Conservation (phyloP, 495 filamentous ascomycete species). For the Hypoxylon perforatum region DNA sequence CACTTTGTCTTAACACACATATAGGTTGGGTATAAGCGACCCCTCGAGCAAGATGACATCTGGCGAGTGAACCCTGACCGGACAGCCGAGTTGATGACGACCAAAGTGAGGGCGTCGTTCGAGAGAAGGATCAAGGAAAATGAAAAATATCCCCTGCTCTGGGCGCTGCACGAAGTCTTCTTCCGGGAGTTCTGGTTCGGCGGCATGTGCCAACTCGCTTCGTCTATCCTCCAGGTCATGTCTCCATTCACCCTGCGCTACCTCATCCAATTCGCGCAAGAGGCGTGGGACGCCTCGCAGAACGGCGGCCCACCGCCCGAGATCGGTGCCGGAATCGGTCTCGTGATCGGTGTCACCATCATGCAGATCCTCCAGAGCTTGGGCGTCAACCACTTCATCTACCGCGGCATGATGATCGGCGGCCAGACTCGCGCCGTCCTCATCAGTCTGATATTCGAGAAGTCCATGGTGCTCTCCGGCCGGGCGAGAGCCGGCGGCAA, state of each 20-base stretch:
- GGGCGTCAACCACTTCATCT: constrained; percentile 83
- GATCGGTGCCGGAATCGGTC: constrained; percentile 75
- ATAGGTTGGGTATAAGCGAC: constrained; percentile 82
- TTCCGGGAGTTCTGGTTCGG: constrained; percentile 86
- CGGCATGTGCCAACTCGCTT: constrained; percentile 77
- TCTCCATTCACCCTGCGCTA: constrained; percentile 79
- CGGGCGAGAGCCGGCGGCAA: constrained; percentile 77
- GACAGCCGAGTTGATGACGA: constrained; percentile 72
- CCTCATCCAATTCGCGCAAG: constrained; percentile 80
- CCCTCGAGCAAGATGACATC: constrained; percentile 84
- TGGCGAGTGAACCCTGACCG: constrained; percentile 87
- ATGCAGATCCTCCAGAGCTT: constrained; percentile 82
- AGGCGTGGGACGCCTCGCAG: constrained; percentile 74
- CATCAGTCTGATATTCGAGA: constrained; percentile 81
- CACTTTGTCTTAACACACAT: constrained; percentile 11
- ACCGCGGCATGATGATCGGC: constrained; percentile 81
- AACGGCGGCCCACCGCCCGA: constrained; percentile 63
- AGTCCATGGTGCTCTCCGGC: constrained; percentile 82
- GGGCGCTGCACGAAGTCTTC: constrained; percentile 89
- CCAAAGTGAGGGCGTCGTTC: constrained; percentile 73
- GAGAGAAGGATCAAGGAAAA: constrained; percentile 71
- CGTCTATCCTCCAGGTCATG: constrained; percentile 76
- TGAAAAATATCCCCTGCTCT: constrained; percentile 78
- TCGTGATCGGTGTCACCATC: constrained; percentile 77
- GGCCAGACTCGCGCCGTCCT: constrained; percentile 79